Conservation (phyloP, 2,329 filamentous ascomycete species). For the Calonectria henricotiae region DNA sequence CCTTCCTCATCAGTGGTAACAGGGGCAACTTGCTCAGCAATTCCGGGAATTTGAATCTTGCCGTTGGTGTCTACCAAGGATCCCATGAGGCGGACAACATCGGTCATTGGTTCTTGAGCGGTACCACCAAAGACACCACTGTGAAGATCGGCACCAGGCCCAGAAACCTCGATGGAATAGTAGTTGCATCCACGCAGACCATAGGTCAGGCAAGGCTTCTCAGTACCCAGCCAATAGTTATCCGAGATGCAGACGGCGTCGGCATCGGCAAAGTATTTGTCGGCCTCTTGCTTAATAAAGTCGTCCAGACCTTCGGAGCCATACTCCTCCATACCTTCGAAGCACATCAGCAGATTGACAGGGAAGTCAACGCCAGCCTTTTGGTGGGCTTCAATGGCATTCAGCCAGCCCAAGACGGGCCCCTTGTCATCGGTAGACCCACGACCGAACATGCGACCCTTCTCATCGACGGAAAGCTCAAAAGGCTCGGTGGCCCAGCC, state of each 20-base stretch:
- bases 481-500: slow-evolving; percentile 98
- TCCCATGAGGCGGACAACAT: slow-evolving; percentile 86
- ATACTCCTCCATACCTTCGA: slow-evolving; percentile 99
- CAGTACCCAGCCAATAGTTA: slow-evolving; percentile 99
- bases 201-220: slow-evolving; percentile 98
- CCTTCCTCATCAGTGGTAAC: slow-evolving; percentile 88
- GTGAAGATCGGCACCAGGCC: slow-evolving; percentile 94
- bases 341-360: slow-evolving; percentile 99
- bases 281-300: slow-evolving; percentile 91
- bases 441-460: slow-evolving; percentile 96
- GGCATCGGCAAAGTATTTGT: slow-evolving; percentile 94
- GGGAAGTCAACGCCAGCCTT: slow-evolving; percentile 95
- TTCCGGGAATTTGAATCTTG: slow-evolving; percentile 94
- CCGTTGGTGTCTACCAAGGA: slow-evolving; percentile 91
- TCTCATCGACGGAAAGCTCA: slow-evolving; percentile 87
- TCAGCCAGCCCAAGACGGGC: slow-evolving; percentile 96
- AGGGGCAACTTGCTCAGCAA: slow-evolving; percentile 93
- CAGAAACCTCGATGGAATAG: slow-evolving; percentile 92
- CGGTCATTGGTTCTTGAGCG: slow-evolving; percentile 98
- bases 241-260: slow-evolving; percentile 99
- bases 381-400: slow-evolving; percentile 97
- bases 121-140: slow-evolving; percentile 97
- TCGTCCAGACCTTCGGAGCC: slow-evolving; percentile 97
- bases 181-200: slow-evolving; percentile 98
- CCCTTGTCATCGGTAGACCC: slow-evolving; percentile 99